Conservation (phyloP, 495 filamentous ascomycete genomes). For the Podospora pseudoanserina region DNA sequence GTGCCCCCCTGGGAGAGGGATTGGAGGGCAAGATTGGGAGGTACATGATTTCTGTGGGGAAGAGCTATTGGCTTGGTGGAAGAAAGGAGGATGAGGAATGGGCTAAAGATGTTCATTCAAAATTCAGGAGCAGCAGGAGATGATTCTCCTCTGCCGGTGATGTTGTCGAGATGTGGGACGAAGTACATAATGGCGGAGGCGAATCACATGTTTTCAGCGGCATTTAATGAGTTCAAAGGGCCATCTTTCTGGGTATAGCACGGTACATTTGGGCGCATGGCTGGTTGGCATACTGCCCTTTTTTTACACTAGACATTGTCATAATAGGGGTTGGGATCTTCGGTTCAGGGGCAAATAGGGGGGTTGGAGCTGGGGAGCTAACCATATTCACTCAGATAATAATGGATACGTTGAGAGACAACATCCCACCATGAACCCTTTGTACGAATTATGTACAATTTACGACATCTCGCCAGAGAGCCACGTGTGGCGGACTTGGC, state of each 20-base stretch:
- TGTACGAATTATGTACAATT: constrained; percentile 8
- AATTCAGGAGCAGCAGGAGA: constrained; percentile 43
- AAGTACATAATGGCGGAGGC: neutral
- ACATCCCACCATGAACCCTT: constrained; percentile 2
- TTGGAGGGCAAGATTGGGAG: constrained; percentile 73
- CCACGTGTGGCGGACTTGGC: constrained; percentile 10
- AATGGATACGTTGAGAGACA: neutral
- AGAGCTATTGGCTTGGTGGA: constrained; percentile 69
- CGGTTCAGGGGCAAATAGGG: neutral
- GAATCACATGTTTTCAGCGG: neutral
- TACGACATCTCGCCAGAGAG: constrained; percentile 6
- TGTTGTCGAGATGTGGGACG: neutral
- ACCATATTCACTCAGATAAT: neutral
- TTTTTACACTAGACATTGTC: neutral
- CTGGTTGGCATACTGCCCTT: neutral
- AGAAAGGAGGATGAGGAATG: constrained; percentile 52
- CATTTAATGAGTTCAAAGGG: neutral
- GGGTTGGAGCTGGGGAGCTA: neutral
- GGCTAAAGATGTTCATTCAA: constrained; percentile 55
- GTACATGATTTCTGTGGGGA: constrained; percentile 64
- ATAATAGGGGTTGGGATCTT: neutral
- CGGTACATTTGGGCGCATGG: neutral
- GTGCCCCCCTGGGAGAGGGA: constrained; percentile 65
- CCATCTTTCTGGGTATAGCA: neutral
- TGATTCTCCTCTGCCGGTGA: neutral